These are phyloP conservation scores for Penicillium antarcticum DNA, from an alignment of 495 filamentous ascomycete genomes.

Conservation along the genomic window DNA sequence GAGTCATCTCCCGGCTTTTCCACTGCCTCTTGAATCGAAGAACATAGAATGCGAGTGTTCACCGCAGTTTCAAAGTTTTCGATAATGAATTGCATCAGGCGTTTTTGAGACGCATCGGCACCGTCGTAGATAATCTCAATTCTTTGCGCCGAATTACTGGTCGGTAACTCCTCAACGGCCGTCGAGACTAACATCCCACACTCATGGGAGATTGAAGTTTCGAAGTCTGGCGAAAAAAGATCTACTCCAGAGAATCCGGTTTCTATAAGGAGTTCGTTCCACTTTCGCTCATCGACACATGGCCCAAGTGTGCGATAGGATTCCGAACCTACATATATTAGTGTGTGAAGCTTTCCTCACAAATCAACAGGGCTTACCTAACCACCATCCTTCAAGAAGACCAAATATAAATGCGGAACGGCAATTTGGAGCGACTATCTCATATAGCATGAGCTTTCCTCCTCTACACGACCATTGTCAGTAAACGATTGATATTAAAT, in stretches of 20 bases:
- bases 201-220: neutral
- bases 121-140: neutral
- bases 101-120: neutral
- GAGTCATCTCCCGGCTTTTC: neutral
- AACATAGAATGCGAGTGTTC: neutral
- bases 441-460: slow-evolving; percentile 15
- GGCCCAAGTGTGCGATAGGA: slow-evolving; percentile 12
- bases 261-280: slow-evolving; percentile 15
- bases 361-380: neutral
- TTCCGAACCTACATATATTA: neutral
- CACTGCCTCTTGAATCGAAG: neutral
- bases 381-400: slow-evolving; percentile 18
- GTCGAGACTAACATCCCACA: neutral
- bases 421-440: slow-evolving; percentile 6
- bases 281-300: slow-evolving; percentile 10
- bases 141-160: neutral
- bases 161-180: neutral
- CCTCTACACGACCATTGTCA: slow-evolving; percentile 1
- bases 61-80: neutral
- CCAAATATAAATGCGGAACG: slow-evolving; percentile 13
- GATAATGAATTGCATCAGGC: neutral
- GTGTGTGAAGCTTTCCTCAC: neutral
- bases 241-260: slow-evolving; percentile 21
- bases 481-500: too few relatives aligned
- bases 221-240: neutral